These are phyloP conservation scores for Xylaria bambusicola DNA, from an alignment of 495 filamentous ascomycete species.

Conservation along the genomic window DNA sequence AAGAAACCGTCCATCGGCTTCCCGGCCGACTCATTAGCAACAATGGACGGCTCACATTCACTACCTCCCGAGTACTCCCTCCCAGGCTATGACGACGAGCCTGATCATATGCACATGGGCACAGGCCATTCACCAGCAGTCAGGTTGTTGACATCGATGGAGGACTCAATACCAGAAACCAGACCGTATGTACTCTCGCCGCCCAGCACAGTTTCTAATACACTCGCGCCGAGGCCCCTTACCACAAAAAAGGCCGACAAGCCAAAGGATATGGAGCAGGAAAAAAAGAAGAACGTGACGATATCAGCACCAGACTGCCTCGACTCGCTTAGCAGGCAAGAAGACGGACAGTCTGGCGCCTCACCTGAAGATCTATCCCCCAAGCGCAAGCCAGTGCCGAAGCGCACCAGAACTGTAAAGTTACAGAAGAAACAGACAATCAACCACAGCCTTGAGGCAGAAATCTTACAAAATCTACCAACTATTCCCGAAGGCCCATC, in stretches of 20 bases:
- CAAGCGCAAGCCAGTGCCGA: conserved; percentile 24
- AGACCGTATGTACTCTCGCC: conserved; percentile 47
- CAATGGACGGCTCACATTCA: conserved; percentile 50
- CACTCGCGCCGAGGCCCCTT: conserved; percentile 34
- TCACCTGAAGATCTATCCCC: conserved; percentile 15
- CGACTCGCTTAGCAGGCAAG: conserved; percentile 34
- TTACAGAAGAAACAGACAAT: conserved; percentile 44
- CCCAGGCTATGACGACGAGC: conserved; percentile 50
- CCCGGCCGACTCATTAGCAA: conserved; percentile 28
- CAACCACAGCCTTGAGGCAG: conserved; percentile 9
- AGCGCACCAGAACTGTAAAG: conserved; percentile 41
- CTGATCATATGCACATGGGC: conserved; percentile 41
- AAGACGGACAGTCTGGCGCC: conserved; percentile 26
- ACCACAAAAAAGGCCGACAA: conserved; percentile 20
- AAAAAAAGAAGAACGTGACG: conserved; percentile 22
- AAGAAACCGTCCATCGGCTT: conserved; percentile 23
- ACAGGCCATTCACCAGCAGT: conserved; percentile 42
- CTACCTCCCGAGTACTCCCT: conserved; percentile 49
- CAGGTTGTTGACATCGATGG: conserved; percentile 56
- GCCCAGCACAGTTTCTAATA: conserved; percentile 19
- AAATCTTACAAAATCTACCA: conserved; percentile 34
- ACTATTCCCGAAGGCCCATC: conserved; percentile 49
- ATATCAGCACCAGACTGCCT: conserved; percentile 36
- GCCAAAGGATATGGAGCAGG: conserved; percentile 12
- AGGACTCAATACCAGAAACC: conserved; percentile 39